Evolutionary conservation across 495 filamentous ascomycete genomes (phyloP).

Genomic region (Penicillium atrosanguineum): DNA sequence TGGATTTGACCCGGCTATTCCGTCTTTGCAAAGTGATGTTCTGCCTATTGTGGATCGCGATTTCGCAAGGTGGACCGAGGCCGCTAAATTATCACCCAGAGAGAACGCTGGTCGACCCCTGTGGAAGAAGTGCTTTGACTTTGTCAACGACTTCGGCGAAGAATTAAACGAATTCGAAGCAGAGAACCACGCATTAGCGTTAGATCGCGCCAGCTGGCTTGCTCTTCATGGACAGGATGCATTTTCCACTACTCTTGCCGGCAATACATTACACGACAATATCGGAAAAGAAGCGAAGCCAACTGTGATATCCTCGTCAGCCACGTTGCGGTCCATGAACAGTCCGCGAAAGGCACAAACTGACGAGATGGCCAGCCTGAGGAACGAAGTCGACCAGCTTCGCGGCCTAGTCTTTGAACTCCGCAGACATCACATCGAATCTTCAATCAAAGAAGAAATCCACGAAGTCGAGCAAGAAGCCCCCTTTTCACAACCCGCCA

Average conservation of each 20-base stretch:
- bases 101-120: slow-evolving; percentile 18
- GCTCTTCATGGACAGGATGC: slow-evolving; percentile 28
- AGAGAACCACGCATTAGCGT: slow-evolving; percentile 11
- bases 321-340: neutral
- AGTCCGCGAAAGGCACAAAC: neutral
- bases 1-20: slow-evolving; percentile 32
- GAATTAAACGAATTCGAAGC: slow-evolving; percentile 23
- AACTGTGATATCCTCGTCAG: neutral
- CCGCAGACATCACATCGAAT: slow-evolving; percentile 20
- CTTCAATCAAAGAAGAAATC: slow-evolving; percentile 10
- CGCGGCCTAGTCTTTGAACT: slow-evolving; percentile 35
- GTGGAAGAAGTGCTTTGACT: slow-evolving; percentile 39
- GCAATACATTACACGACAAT: neutral
- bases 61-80: slow-evolving; percentile 27
- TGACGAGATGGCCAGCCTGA: slow-evolving; percentile 29
- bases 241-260: slow-evolving; percentile 21
- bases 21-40: slow-evolving; percentile 29
- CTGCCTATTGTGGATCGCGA: slow-evolving; percentile 23
- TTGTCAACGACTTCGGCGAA: slow-evolving; percentile 28
- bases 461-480: slow-evolving; percentile 4
- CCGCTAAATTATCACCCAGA: slow-evolving; percentile 14
- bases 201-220: slow-evolving; percentile 22
- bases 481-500: neutral
- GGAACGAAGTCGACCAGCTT: slow-evolving; percentile 33
- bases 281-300: neutral